Evolutionary conservation across 345 rosid genomes (phyloP), one percentile per base, ranked within the genome.

Genomic region (Eucalyptus erythrocorys): DNA sequence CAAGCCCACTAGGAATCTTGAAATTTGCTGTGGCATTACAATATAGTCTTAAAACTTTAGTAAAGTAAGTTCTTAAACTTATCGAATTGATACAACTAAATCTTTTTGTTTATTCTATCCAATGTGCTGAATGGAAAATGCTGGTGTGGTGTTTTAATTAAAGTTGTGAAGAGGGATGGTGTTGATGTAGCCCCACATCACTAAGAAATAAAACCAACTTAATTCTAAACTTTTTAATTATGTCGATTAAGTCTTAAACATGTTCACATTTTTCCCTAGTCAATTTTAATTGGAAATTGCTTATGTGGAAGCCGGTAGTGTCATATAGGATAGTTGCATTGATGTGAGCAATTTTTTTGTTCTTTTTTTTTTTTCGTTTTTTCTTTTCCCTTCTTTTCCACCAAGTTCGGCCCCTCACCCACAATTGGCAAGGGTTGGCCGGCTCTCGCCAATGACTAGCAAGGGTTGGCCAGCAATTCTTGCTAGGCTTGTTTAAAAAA

Each of bases 291-390:
- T 1, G 13, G 3, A 24, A 55, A 55, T 55, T 13, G 3, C 3
- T 10, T 3, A 55, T 1, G 13, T 55, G 19, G 1, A 24, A 3
- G 6, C 19, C 24, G 3, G 24, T 55, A 55, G 13, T 55, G 30
- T 55, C 12, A 24, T 0, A 0, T 55, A 10, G 13, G 30, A 24
- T 9, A 9, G 47, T 45, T 45, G 47, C 6, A 45, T 45, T 45
- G 47, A 45, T 45, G 47, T 45, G 6, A 45, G 47, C 47, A 45
- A 45, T 4, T 55, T 55, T 55, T 55, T 55, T 55, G 2, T 55
- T 10, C 6, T 11, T 55, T 55, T 24, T 10, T 3, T 21, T 55
- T 24, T 8, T 53, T 45, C n/a, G 2, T 43, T 17, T 55, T 55
- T 8, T 53, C 6, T 1, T 55, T 55, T 55, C 7, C 13, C 30